phyloP scores from a whole-genome alignment of 805 yeast genomes.

The Teunomyces atbi region DNA sequence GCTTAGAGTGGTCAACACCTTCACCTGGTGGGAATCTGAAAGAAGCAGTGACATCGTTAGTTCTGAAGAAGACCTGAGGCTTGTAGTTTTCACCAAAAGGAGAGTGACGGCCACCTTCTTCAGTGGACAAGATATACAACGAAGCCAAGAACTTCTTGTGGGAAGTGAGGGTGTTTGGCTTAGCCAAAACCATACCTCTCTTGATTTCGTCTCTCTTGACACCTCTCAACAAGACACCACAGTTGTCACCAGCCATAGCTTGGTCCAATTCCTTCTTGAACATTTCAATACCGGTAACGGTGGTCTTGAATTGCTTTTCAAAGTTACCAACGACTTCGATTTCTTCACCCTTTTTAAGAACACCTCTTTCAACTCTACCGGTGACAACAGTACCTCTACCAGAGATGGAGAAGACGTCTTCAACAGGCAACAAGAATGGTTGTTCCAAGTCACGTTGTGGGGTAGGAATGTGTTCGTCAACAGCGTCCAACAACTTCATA shows the following conservation, averaged over 20 bases:
- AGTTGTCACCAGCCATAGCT: conserved; percentile 99
- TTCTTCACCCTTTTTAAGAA: conserved; percentile 97
- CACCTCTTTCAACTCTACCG: conserved; percentile 99
- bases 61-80: conserved; percentile 96
- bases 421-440: conserved; percentile 96
- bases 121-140: conserved; percentile 86
- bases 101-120: conserved; percentile 99
- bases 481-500: conserved; percentile 79
- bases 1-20: conserved; percentile 79
- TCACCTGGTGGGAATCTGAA: conserved; percentile 79
- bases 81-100: conserved; percentile 96
- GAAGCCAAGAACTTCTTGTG: conserved; percentile 94
- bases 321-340: conserved; percentile 93
- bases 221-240: conserved; percentile 97
- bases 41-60: conserved; percentile 91
- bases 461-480: conserved; percentile 93
- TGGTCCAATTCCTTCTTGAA: conserved; percentile 97
- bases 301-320: conserved; percentile 84
- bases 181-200: conserved; percentile 97
- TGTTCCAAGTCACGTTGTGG: conserved; percentile 95
- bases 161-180: conserved; percentile 88
- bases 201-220: conserved; percentile 93
- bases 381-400: conserved; percentile 99
- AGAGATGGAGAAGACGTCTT: conserved; percentile 95
- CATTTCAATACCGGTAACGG: conserved; percentile 98